A percentile compares a stretch with the other conserved stretches of the same genome.
These are phyloP conservation scores for Pleurotus ostreatus DNA, from an alignment of 768 basidiomycete genomes.

Conservation along the genomic window DNA sequence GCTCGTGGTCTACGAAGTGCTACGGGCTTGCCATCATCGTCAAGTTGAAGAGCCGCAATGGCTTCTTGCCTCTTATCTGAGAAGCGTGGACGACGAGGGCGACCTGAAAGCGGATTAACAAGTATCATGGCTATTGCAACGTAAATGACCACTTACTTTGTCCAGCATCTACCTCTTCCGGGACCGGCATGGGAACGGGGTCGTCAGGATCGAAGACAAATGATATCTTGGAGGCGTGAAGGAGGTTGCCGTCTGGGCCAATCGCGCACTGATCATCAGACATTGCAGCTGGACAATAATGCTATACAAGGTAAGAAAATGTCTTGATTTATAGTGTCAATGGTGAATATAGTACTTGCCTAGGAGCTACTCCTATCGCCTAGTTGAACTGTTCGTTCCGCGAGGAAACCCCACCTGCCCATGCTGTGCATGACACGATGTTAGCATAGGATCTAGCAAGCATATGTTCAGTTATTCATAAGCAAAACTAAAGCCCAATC, in stretches of 20 bases:
- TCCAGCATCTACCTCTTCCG: neutral
- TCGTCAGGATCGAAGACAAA: constrained; percentile 10
- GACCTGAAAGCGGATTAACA: neutral
- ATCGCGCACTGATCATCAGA: constrained; percentile 10
- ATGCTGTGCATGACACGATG: neutral
- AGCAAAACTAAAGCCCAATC: neutral
- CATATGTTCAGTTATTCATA: neutral
- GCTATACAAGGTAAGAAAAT: neutral
- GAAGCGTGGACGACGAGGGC: neutral
- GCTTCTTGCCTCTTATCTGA: neutral
- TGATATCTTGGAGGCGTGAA: constrained; percentile 6
- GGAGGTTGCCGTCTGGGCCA: constrained; percentile 9
- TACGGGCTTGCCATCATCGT: neutral
- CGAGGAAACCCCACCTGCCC: too few species aligned
- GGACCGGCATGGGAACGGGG: constrained; percentile 2
- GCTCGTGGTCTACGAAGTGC: neutral
- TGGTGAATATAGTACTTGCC: neutral
- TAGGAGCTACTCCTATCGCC: neutral
- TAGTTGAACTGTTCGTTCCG: neutral
- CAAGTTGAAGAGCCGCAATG: neutral
- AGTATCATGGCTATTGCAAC: neutral
- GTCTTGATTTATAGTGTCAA: neutral
- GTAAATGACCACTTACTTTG: neutral
- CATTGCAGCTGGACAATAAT: neutral
- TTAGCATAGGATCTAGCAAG: neutral